Conservation (phyloP, 176 grass and related monocot genomes). For the Sorghum bicolor region DNA sequence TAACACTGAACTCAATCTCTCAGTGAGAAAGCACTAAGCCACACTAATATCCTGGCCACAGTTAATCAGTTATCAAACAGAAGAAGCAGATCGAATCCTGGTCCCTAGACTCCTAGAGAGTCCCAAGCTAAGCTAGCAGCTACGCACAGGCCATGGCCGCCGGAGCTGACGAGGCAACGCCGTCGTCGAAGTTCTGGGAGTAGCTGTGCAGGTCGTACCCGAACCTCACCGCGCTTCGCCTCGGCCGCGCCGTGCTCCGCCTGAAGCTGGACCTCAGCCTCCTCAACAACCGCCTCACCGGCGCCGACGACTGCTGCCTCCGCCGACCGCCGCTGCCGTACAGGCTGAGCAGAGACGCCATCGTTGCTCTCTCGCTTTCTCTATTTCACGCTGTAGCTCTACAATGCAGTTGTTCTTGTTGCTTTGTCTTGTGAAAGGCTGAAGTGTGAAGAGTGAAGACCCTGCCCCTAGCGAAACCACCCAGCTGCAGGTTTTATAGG, state of each 20-base stretch:
- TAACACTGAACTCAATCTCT: too few relatives aligned
- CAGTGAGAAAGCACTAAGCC: not conserved
- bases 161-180: not conserved
- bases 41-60: not conserved
- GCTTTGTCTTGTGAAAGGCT: not conserved
- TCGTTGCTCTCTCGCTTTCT: not conserved
- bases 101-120: not conserved
- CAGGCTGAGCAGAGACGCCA: not conserved
- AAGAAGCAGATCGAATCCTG: not conserved
- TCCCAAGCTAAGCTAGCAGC: not conserved
- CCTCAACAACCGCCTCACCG: constrained; percentile 19
- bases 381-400: not conserved
- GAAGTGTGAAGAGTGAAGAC: not conserved
- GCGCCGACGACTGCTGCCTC: not conserved
- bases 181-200: constrained; percentile 38
- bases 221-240: not conserved
- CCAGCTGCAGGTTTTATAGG: not conserved
- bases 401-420: not conserved
- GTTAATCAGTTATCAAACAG: not conserved
- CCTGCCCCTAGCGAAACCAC: not conserved
- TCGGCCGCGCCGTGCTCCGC: not conserved
- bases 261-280: constrained; percentile 2
- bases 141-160: not conserved
- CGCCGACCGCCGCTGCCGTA: not conserved
- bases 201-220: constrained; percentile 27